A percentile compares a stretch with the other conserved stretches of the same genome.
Evolutionary conservation across 306 rosid species (phyloP).

Genomic region (Carpinus fangiana): DNA sequence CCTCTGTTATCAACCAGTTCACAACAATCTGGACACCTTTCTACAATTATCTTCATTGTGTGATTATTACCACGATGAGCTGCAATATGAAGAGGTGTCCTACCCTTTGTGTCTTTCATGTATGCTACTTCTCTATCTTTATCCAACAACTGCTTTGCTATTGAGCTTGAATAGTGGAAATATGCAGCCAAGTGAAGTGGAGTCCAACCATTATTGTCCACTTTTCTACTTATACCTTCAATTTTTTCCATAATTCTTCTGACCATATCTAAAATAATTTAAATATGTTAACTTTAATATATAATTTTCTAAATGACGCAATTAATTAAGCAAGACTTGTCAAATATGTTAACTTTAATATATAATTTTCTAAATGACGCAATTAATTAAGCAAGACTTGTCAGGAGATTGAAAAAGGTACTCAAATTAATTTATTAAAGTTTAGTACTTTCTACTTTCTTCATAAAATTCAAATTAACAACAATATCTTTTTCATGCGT

Average conservation of each 20-base stretch:
- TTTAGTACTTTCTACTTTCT: too few relatives aligned
- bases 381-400: too few relatives aligned
- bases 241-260: not conserved
- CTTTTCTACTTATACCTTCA: not conserved
- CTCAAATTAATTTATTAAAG: too few relatives aligned
- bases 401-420: too few relatives aligned
- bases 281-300: not conserved
- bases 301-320: too few relatives aligned
- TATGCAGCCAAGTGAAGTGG: conserved; percentile 17
- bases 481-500: too few relatives aligned
- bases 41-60: not conserved
- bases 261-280: not conserved
- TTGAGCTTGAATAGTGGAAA: too few relatives aligned
- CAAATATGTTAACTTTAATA: not conserved
- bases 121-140: not conserved
- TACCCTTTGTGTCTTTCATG: not conserved
- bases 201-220: not conserved
- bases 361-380: too few relatives aligned
- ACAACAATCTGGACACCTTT: not conserved
- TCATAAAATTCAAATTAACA: too few relatives aligned
- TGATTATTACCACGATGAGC: not conserved
- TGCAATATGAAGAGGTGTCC: conserved; percentile 17
- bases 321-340: too few relatives aligned
- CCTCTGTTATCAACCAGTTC: conserved; percentile 12
- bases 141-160: not conserved